These are phyloP conservation scores for Akebia trifoliata DNA, from an alignment of 164 flowering plant genomes.

Conservation along the genomic window DNA sequence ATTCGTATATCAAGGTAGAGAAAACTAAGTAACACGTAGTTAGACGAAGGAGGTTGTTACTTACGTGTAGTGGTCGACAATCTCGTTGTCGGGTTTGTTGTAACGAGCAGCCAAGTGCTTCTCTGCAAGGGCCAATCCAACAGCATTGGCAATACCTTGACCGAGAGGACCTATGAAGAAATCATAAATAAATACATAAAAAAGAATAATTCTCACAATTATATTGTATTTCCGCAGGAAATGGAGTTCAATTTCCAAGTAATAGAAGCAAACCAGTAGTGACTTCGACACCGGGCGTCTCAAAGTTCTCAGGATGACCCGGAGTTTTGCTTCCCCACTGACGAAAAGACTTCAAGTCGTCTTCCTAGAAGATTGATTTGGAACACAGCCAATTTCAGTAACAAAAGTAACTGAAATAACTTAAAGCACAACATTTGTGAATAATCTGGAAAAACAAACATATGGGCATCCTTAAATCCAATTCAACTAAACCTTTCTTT, in stretches of 20 bases:
- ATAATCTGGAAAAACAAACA: not conserved
- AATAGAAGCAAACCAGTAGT: conserved; percentile 68
- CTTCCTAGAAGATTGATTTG: conserved; percentile 44
- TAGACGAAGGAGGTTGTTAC: not conserved
- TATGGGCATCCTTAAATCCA: not conserved
- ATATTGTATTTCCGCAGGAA: not conserved
- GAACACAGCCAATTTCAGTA: not conserved
- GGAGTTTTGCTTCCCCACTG: conserved; percentile 99
- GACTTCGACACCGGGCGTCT: conserved; percentile 98
- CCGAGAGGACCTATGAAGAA: conserved; percentile 85
- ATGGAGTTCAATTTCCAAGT: not conserved
- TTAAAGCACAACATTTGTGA: not conserved
- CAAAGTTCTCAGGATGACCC: conserved; percentile 98
- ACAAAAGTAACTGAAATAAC: not conserved
- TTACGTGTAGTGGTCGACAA: conserved; percentile 98
- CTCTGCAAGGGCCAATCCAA: conserved; percentile 97
- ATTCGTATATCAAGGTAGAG: not conserved
- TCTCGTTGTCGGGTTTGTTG: conserved; percentile 83
- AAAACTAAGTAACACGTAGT: not conserved
- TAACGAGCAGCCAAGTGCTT: conserved; percentile 95
- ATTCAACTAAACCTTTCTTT: not conserved
- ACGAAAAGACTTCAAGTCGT: conserved; percentile 87
- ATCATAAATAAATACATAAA: not conserved
- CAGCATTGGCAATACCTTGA: conserved; percentile 95
- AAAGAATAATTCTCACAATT: not conserved